Conservation (phyloP, 1,284 basidiomycete genomes). For the Inonotus hispidus region DNA sequence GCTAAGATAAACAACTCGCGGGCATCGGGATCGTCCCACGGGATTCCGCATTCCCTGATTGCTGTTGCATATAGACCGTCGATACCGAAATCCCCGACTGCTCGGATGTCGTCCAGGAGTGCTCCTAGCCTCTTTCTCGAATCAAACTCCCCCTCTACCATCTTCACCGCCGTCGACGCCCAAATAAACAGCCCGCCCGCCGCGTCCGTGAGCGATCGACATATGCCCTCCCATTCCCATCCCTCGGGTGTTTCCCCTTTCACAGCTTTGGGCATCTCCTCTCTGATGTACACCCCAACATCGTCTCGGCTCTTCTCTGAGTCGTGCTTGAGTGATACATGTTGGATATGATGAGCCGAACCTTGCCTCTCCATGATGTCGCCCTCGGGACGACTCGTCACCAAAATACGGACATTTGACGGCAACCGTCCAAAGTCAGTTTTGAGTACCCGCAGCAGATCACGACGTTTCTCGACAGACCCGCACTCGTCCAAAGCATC, state of each 20-base stretch:
- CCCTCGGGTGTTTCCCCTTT: too few species aligned
- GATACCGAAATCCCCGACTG: not conserved
- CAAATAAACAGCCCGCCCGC: too few species aligned
- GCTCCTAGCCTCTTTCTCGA: not conserved
- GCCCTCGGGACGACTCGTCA: too few species aligned
- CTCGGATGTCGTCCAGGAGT: not conserved
- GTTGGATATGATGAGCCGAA: not conserved
- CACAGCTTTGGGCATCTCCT: not conserved
- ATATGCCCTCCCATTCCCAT: too few species aligned
- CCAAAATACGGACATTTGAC: not conserved
- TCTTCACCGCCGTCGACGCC: not conserved
- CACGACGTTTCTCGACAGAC: conserved; percentile 23
- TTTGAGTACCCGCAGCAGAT: conserved; percentile 26
- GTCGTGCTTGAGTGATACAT: not conserved
- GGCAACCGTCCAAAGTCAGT: conserved; percentile 17
- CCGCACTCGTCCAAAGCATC: too few species aligned
- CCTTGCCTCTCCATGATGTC: not conserved
- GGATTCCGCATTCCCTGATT: not conserved
- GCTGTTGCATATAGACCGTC: conserved; percentile 1
- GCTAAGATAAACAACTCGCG: not conserved
- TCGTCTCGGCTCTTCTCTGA: not conserved
- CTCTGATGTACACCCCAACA: not conserved
- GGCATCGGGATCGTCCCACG: not conserved
- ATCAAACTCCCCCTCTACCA: not conserved
- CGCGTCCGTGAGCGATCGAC: too few species aligned